Evolutionary conservation across 345 rosid species (phyloP), one percentile per base, ranked within the genome.

Genomic region (Erodium maritimum): DNA sequence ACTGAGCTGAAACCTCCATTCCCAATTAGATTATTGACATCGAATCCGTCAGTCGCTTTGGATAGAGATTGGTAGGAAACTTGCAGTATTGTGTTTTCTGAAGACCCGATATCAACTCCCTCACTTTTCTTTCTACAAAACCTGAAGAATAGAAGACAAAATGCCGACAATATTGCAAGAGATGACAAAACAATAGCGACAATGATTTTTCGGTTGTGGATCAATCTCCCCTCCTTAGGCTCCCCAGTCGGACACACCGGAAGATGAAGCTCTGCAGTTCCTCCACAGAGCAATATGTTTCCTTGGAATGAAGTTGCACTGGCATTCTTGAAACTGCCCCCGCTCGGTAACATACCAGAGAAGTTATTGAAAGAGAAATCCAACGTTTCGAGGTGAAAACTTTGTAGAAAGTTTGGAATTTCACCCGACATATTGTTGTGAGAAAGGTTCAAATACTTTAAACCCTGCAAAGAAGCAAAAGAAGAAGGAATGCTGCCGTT

Each of bases 291-390:
- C 48, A 29, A 58, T 1, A 0, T 45, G 5, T 66, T 62, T 17
- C 67, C 67, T 25, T 5, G 11, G 0, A 71, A 1, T 3, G 52
- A 62, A 21, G 59, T 37, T 0, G 20, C 54, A 10, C 67, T 62
- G 0, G 45, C 21, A 50, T 66, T 66, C 21, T 14, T 3, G 46
- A 66, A 68, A 29, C 67, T 29, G 34, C 76, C 72, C 53, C 51
- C 20, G 0, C 3, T 17, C 4, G 76, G 72, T 18, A 68, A 33
- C 4, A 57, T 52, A 5, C 72, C 76, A 18, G 61, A 54, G 0
- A 72, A 65, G 45, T 64, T 17, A 59, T 73, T 73, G 13, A 61
- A 73, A 19, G 73, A 58, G 8, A 72, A 46, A 13, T 61, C 58
- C 29, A 72, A 1, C 21, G 54, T 21, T 2, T 23, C 17, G 17